Base-by-base conservation (phyloP, 106 monocot genomes). In the Acorus calamus region DNA sequence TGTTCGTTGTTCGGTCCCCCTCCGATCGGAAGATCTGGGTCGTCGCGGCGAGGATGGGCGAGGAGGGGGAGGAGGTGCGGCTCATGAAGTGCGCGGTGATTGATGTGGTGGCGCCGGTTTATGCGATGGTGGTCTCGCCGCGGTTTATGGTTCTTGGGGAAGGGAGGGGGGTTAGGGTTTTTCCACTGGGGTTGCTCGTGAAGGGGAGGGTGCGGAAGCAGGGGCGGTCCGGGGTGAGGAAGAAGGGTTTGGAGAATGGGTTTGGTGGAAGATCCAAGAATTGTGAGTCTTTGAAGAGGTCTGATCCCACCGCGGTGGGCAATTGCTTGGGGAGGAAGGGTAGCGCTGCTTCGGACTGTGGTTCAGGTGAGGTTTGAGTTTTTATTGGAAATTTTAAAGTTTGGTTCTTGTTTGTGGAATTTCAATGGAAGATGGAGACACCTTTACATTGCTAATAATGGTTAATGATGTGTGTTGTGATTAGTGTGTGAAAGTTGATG, bases 81-180 rank as follows among this genome's bases (percentile, higher is more conserved):
- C 48, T 88, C 59, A 57, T 75, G 51, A 83, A 84, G 66, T 84
- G 83, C 51, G 87, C 87, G 6, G 80, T 83, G 9, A 60, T 88
- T 28, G 69, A 81, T 11, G 72, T 75, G 44, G 53, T 58, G 49
- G 47, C 64, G 60, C 87, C 87, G 10, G 55, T 88, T 52, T 84
- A 76, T 47, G 55, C 77, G 14, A 55, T 81, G 11, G 67, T 47
- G 69, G 51, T 81, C 42, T 68, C 66, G 2, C 48, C 64, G 42
- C 80, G 77, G 59, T 80, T 75, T 64, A 57, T 88, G 64, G 11
- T 88, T n/a, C 75, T 88, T 4, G 87, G 87, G 5, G 87, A 88
- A 78, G 66, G 60, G 11, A 69, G 60, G 12, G 84, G 87, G 45
- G 69, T 81, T 56, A 71, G 87, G 53, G 80, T 84, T 48, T 88